These are phyloP conservation scores for Ichthyophthirius multifiliis DNA, from an alignment of 169 alveolate genomes.

Conservation along the genomic window DNA sequence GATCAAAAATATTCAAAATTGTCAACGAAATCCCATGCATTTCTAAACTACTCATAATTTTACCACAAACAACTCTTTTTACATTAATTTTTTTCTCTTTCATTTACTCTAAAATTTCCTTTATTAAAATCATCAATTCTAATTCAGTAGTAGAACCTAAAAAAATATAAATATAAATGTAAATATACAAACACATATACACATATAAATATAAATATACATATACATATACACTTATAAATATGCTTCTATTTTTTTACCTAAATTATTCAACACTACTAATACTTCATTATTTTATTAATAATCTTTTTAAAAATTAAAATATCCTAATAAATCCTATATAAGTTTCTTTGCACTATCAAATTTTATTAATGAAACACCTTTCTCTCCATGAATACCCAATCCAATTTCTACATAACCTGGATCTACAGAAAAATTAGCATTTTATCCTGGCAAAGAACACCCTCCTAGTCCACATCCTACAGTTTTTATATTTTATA, in stretches of 20 bases:
- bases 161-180: no score
- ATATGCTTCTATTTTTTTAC: no score
- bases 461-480: slow-evolving; percentile 48
- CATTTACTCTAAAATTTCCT: slow-evolving; percentile 36
- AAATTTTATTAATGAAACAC: slow-evolving; percentile 41
- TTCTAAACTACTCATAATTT: slow-evolving; percentile 52
- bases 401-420: slow-evolving; percentile 53
- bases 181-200: no score
- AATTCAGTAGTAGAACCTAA: slow-evolving; percentile 44
- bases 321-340: background rate
- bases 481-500: slow-evolving; percentile 31
- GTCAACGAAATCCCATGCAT: slow-evolving; percentile 57
- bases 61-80: slow-evolving; percentile 40
- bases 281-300: slow-evolving; percentile 34
- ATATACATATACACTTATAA: no score
- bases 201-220: no score
- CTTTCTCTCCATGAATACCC: slow-evolving; percentile 63
- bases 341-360: background rate
- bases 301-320: background rate
- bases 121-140: slow-evolving; percentile 45
- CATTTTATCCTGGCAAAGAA: slow-evolving; percentile 32
- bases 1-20: slow-evolving; percentile 6
- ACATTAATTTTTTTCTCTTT: slow-evolving; percentile 24
- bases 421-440: slow-evolving; percentile 25
- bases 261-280: slow-evolving; percentile 31